phyloP scores from a whole-genome alignment of 73 alveolate species.

The Halteria grandinella region DNA sequence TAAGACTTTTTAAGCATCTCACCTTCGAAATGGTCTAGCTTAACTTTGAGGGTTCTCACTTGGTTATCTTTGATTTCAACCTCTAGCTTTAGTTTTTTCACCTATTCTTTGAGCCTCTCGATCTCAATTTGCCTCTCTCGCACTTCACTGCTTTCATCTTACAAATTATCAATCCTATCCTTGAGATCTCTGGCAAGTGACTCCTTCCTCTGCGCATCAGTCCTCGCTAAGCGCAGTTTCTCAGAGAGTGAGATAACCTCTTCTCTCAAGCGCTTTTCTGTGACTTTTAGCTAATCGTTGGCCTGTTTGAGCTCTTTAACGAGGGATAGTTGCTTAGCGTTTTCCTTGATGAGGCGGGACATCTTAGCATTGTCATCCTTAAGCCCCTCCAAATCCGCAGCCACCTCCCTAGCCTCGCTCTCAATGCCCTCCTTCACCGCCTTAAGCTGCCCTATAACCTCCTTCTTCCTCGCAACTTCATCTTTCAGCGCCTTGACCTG shows the following conservation, averaged over 20 bases:
- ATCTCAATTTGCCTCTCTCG: slow-evolving; percentile 24
- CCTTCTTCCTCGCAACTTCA: slow-evolving; percentile 66
- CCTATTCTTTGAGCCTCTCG: slow-evolving; percentile 61
- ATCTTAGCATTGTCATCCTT: slow-evolving; percentile 60
- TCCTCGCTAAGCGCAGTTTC: slow-evolving; percentile 18
- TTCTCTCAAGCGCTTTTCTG: slow-evolving; percentile 47
- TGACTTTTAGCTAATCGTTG: slow-evolving; percentile 29
- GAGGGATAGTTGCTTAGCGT: slow-evolving; percentile 34
- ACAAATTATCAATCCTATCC: slow-evolving; percentile 35
- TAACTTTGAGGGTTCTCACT: slow-evolving; percentile 46
- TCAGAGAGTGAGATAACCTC: slow-evolving; percentile 39
- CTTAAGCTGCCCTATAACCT: slow-evolving; percentile 47
- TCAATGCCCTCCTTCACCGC: slow-evolving; percentile 46
- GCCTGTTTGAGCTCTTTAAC: slow-evolving; percentile 51
- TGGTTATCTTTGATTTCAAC: slow-evolving; percentile 64
- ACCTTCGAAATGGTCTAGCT: slow-evolving; percentile 40
- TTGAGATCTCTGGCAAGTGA: slow-evolving; percentile 53
- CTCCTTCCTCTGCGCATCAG: slow-evolving; percentile 63
- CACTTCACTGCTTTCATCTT: slow-evolving; percentile 13
- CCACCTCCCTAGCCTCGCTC: slow-evolving; percentile 42
- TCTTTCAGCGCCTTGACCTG: slow-evolving; percentile 50
- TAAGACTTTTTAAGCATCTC: slow-evolving; percentile 39
- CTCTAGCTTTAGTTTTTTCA: slow-evolving; percentile 63
- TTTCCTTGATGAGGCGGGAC: slow-evolving; percentile 44
- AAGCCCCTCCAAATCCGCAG: slow-evolving; percentile 48